Conservation (phyloP, 208 protist species). For the Phytomonas sp. region DNA sequence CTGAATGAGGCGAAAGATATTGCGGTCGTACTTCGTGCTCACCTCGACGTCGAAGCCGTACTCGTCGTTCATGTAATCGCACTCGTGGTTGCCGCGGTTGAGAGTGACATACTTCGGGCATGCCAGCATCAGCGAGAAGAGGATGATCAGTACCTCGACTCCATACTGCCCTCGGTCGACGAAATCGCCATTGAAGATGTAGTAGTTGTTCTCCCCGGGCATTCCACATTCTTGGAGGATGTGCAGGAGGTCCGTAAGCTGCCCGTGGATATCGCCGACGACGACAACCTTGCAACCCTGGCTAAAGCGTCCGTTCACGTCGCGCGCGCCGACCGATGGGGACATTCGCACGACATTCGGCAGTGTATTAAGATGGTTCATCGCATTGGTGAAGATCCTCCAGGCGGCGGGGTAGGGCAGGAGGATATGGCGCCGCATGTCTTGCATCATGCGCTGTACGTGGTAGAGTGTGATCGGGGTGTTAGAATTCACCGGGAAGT, state of each 20-base stretch:
- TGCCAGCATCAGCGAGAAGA: slow-evolving; percentile 93
- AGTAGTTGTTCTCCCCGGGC: slow-evolving; percentile 73
- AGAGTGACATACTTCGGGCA: slow-evolving; percentile 91
- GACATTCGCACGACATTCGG: slow-evolving; percentile 74
- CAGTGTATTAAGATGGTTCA: slow-evolving; percentile 79
- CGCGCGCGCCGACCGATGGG: slow-evolving; percentile 51
- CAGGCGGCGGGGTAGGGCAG: slow-evolving; percentile 76
- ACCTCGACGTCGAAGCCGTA: slow-evolving; percentile 99
- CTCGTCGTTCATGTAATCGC: slow-evolving; percentile 91
- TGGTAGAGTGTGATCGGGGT: slow-evolving; percentile 65
- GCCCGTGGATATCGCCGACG: slow-evolving; percentile 84
- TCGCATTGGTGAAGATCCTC: slow-evolving; percentile 77
- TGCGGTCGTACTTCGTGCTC: slow-evolving; percentile 95
- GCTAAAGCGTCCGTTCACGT: slow-evolving; percentile 60
- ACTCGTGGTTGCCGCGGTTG: slow-evolving; percentile 95
- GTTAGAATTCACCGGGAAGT: slow-evolving; percentile 50
- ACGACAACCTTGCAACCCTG: slow-evolving; percentile 83
- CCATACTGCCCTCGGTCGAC: slow-evolving; percentile 95
- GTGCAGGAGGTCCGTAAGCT: slow-evolving; percentile 79
- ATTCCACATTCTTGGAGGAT: slow-evolving; percentile 75
- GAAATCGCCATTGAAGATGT: slow-evolving; percentile 95
- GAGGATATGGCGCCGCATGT: slow-evolving; percentile 57
- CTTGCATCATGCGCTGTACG: slow-evolving; percentile 60
- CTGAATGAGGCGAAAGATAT: slow-evolving; percentile 81
- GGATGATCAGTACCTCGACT: slow-evolving; percentile 94